phyloP scores from a whole-genome alignment of 345 rosid genomes.

The Gossypium arboreum region DNA sequence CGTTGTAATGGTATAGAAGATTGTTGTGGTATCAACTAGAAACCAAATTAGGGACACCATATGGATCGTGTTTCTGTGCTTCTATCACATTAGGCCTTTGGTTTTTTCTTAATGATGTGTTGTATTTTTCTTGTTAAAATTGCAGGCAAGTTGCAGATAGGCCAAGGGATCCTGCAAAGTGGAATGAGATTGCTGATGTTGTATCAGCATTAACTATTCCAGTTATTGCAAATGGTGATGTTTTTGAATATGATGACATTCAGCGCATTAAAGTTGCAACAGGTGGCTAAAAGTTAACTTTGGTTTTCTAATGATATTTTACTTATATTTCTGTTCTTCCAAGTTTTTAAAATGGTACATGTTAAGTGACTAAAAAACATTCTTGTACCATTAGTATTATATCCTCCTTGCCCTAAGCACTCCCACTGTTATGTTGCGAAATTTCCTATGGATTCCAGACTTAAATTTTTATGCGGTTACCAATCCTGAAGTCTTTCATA shows the following conservation, averaged over 20 bases:
- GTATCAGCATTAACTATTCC: slow-evolving; percentile 84
- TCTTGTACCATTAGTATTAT: neutral
- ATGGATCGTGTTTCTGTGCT: slow-evolving; percentile 1
- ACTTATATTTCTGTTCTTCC: neutral
- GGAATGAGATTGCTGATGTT: slow-evolving; percentile 78
- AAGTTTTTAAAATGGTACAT: neutral
- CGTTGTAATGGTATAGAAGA: neutral
- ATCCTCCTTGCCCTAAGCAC: neutral
- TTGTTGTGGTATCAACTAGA: neutral
- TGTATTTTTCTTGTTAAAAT: slow-evolving; percentile 19
- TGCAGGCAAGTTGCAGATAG: slow-evolving; percentile 64
- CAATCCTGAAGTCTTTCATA: neutral
- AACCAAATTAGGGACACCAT: neutral
- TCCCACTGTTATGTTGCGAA: neutral
- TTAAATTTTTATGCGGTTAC: neutral
- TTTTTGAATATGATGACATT: slow-evolving; percentile 37
- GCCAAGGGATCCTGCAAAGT: slow-evolving; percentile 93
- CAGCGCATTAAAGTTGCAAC: no score
- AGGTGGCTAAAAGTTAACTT: slow-evolving; percentile 38
- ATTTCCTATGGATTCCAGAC: neutral
- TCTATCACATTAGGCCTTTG: neutral
- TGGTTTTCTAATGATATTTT: neutral
- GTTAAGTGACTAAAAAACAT: neutral
- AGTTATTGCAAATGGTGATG: slow-evolving; percentile 91
- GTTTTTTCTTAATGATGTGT: slow-evolving; percentile 1